Percentiles rank a stretch among this genome's conserved stretches.
Conservation (phyloP, 2,329 filamentous ascomycete species). For the Apiospora rasikravindrae region DNA sequence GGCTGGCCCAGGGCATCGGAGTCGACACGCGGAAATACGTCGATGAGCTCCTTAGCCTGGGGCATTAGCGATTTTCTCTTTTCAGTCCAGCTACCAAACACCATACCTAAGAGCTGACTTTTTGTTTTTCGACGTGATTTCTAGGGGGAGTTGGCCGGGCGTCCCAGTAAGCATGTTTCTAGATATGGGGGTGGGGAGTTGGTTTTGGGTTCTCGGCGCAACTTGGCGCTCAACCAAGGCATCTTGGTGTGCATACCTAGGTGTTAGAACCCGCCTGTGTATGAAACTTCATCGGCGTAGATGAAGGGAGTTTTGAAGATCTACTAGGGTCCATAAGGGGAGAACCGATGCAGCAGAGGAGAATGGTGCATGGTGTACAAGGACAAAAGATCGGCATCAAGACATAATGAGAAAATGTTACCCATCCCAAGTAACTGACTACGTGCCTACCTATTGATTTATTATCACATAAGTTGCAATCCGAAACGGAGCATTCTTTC, state of each 20-base stretch:
- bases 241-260: background rate
- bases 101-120: background rate
- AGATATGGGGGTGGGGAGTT: background rate
- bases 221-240: background rate
- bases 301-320: background rate
- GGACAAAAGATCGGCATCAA: background rate
- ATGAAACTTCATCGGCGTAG: background rate
- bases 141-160: background rate
- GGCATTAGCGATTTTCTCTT: background rate
- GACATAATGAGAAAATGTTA: background rate
- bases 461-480: no score
- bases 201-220: background rate
- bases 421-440: no score
- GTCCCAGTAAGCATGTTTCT: background rate
- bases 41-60: slow-evolving; percentile 70
- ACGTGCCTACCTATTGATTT: no score
- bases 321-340: background rate
- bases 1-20: slow-evolving; percentile 74
- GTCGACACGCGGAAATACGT: slow-evolving; percentile 79
- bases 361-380: background rate
- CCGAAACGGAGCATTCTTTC: no score
- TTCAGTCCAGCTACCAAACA: background rate
- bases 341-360: no score
- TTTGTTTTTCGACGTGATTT: background rate
- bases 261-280: background rate